Conservation (phyloP, 2,329 filamentous ascomycete species). For the Stenocarpella maydis region DNA sequence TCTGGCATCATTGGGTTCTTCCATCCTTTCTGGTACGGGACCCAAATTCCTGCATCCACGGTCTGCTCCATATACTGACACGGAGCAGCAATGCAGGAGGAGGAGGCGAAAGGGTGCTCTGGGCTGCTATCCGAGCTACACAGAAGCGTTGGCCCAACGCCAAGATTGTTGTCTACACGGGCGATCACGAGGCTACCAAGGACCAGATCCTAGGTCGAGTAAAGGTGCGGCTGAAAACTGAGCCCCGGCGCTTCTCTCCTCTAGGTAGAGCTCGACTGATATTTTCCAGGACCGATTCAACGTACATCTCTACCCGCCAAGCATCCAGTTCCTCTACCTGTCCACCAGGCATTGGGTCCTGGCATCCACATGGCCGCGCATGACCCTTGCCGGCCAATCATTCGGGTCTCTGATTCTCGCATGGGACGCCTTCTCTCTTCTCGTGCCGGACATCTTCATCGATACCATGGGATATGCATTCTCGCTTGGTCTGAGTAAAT, state of each 20-base stretch:
- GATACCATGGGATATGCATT: constrained; percentile 99
- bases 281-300: constrained; percentile 81
- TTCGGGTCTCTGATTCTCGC: constrained; percentile 86
- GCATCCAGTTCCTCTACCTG: constrained; percentile 88
- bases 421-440: constrained; percentile 90
- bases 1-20: constrained; percentile 93
- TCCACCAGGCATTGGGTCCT: constrained; percentile 88
- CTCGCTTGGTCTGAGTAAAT: constrained; percentile 80
- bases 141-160: constrained; percentile 89
- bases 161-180: constrained; percentile 92
- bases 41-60: not conserved
- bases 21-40: constrained; percentile 88
- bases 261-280: not conserved
- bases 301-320: constrained; percentile 84
- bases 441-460: constrained; percentile 92
- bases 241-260: not conserved
- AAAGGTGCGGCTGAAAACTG: constrained; percentile 58
- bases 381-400: constrained; percentile 94
- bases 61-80: constrained; percentile 29
- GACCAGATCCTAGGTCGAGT: constrained; percentile 79
- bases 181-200: constrained; percentile 89
- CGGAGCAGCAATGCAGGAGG: constrained; percentile 84
- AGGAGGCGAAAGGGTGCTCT: constrained; percentile 93
- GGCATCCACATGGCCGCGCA: constrained; percentile 85
- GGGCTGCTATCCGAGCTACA: constrained; percentile 92